A percentile compares a stretch with the other conserved stretches of the same genome.
phyloP scores from a whole-genome alignment of 139 green algal species.

The Protoeuglena noctilucae region DNA sequence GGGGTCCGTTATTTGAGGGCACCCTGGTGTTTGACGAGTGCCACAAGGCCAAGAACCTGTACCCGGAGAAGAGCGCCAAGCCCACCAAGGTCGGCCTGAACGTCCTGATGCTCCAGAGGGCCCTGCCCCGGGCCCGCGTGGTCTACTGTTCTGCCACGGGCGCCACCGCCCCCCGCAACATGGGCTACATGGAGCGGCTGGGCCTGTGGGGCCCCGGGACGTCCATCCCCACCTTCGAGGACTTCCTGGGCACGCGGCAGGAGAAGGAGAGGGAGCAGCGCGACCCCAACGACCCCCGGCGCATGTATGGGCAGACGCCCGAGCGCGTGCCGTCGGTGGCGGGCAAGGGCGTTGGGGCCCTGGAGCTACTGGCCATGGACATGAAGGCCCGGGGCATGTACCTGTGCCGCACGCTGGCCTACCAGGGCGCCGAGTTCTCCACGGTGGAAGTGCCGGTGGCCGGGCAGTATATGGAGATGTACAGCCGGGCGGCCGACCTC shows the following conservation, averaged over 20 bases:
- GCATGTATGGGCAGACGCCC: no score
- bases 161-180: conserved; percentile 2
- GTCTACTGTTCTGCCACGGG: conserved; percentile 9
- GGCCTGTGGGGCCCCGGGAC: conserved; percentile 7
- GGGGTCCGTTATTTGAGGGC: conserved; percentile 11
- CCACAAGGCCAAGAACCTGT: conserved; percentile 11
- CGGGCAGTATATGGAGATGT: background rate
- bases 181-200: conserved; percentile 9
- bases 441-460: background rate
- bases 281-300: no score
- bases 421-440: background rate
- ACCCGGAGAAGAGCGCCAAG: background rate
- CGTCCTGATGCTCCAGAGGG: conserved; percentile 3
- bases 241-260: background rate
- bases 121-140: conserved; percentile 3
- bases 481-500: background rate
- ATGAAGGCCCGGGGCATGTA: conserved; percentile 29
- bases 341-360: background rate
- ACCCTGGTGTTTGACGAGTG: conserved; percentile 9
- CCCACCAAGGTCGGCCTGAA: background rate
- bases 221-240: conserved; percentile 1
- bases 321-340: no score
- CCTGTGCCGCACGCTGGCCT: conserved; percentile 23
- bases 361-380: conserved; percentile 15
- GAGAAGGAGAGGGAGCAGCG: no score